Evolutionary conservation across 768 basidiomycete genomes (phyloP).

Genomic region (Amanita exitialis): DNA sequence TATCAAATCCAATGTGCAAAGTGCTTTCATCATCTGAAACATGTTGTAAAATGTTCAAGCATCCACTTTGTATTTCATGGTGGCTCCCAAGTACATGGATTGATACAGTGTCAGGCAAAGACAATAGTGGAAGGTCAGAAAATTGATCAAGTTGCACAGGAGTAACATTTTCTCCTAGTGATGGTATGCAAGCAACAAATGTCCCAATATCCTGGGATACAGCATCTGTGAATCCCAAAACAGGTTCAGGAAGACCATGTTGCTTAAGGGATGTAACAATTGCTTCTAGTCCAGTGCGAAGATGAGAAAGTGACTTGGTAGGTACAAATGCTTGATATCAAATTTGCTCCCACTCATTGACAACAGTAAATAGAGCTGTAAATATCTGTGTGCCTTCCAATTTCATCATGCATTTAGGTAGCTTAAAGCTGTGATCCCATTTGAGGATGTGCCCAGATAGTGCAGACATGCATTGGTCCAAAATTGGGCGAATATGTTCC

Average conservation of each 20-base stretch:
- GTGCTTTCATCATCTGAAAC: conserved; percentile 1
- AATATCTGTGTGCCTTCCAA: too few species aligned
- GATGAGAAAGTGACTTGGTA: conserved; percentile 11
- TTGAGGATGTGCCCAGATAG: too few species aligned
- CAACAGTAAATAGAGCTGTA: too few species aligned
- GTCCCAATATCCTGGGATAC: conserved; percentile 7
- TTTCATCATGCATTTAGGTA: too few species aligned
- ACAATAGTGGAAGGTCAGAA: conserved; percentile 6
- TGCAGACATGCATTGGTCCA: too few species aligned
- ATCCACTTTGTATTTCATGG: conserved; percentile 8
- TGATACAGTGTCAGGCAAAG: conserved; percentile 6
- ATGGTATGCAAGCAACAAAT: conserved; percentile 11
- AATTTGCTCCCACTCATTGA: too few species aligned
- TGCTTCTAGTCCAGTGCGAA: conserved; percentile 6
- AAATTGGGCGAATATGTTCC: too few species aligned
- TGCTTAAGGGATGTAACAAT: conserved; percentile 4
- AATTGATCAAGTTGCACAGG: conserved; percentile 7
- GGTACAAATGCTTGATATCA: too few species aligned
- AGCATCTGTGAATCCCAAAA: conserved; percentile 9
- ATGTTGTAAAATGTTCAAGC: conserved; percentile 1
- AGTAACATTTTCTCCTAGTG: conserved; percentile 7
- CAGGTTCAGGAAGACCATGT: conserved; percentile 8
- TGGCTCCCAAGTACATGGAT: conserved; percentile 4
- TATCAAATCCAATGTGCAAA: conserved; percentile 11
- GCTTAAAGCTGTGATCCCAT: too few species aligned